phyloP scores from a whole-genome alignment of 2,329 filamentous ascomycete genomes.

The Trichoderma simmonsii region DNA sequence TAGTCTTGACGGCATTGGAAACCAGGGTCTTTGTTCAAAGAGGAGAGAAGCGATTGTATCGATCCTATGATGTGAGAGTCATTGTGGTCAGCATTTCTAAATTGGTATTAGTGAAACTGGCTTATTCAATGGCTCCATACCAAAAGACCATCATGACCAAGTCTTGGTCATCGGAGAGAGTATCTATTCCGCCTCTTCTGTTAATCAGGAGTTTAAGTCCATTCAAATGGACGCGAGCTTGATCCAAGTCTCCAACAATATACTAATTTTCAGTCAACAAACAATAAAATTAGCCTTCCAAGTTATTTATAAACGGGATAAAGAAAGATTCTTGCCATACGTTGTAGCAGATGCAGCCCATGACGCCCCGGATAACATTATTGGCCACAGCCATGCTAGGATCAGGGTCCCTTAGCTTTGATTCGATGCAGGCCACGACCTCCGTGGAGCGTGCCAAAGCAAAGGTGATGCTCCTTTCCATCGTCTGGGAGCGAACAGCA shows the following conservation, averaged over 20 bases:
- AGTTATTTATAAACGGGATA: neutral
- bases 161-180: neutral
- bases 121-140: neutral
- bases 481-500: neutral
- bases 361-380: neutral
- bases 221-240: constrained; percentile 3
- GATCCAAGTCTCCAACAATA: neutral
- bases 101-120: neutral
- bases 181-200: constrained; percentile 12
- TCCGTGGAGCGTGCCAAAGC: constrained; percentile 11
- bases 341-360: constrained; percentile 16
- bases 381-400: neutral
- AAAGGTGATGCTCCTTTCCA: neutral
- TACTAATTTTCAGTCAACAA: neutral
- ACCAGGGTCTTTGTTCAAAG: constrained; percentile 7
- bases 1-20: neutral
- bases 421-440: neutral
- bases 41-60: constrained; percentile 4
- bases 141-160: constrained; percentile 8
- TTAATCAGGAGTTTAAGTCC: constrained; percentile 7
- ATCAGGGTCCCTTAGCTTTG: neutral
- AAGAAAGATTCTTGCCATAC: neutral
- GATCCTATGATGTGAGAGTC: neutral
- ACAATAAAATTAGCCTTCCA: neutral
- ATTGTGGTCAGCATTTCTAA: neutral